phyloP scores from a whole-genome alignment of 2,329 filamentous ascomycete species.

The Aureobasidium namibiae region DNA sequence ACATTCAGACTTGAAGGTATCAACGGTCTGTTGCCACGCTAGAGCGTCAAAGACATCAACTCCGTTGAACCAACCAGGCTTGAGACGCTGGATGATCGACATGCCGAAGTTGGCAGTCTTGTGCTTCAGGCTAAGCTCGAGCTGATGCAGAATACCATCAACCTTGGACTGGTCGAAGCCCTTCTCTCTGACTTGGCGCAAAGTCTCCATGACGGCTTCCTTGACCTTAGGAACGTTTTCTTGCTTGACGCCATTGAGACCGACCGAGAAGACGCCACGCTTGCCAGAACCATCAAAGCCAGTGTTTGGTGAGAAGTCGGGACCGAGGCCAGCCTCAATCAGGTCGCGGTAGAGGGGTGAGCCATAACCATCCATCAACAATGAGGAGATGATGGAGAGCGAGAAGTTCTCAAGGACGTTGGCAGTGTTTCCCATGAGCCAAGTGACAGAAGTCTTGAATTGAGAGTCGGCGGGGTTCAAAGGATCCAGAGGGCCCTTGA shows the following conservation, averaged over 20 bases:
- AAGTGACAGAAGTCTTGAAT: conserved; percentile 87
- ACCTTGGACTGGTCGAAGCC: conserved; percentile 89
- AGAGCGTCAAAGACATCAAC: conserved; percentile 85
- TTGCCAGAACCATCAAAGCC: conserved; percentile 77
- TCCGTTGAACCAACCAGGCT: conserved; percentile 92
- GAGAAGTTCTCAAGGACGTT: conserved; percentile 86
- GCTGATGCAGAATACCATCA: conserved; percentile 84
- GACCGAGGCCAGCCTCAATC: conserved; percentile 81
- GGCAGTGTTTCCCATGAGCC: conserved; percentile 76
- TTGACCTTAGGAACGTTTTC: conserved; percentile 71
- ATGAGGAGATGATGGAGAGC: conserved; percentile 67
- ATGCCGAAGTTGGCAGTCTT: conserved; percentile 95
- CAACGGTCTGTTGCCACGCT: conserved; percentile 83
- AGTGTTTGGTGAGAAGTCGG: conserved; percentile 90
- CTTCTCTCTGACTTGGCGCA: conserved; percentile 59
- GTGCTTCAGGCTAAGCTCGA: conserved; percentile 89
- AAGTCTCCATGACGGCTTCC: conserved; percentile 61
- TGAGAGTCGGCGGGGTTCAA: conserved; percentile 80
- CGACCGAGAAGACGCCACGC: conserved; percentile 78
- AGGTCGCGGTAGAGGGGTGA: conserved; percentile 85
- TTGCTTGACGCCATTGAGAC: conserved; percentile 80
- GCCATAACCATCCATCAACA: conserved; percentile 89
- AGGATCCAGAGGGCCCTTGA: conserved; percentile 77
- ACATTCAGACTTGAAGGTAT: conserved; percentile 70
- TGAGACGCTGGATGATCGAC: conserved; percentile 77